Evolutionary conservation across 257 asterid genomes (phyloP).

Genomic region (Capsicum baccatum): DNA sequence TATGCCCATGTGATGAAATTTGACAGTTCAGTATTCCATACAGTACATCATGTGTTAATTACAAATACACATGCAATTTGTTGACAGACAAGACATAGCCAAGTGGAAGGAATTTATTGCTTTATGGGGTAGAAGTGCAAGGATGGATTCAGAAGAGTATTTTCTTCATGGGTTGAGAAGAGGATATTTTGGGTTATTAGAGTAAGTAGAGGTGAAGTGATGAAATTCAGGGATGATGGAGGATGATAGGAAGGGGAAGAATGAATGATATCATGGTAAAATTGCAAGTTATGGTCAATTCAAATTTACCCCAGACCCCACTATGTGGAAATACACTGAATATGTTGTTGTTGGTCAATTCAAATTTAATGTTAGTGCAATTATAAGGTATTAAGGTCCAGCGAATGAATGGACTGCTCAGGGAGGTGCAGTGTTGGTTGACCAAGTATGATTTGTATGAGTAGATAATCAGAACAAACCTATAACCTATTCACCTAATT

Average conservation of each 20-base stretch:
- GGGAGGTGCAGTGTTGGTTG: background rate
- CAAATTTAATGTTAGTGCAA: background rate
- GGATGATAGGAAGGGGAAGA: background rate
- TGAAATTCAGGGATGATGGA: background rate
- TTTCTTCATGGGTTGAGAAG: slow-evolving; percentile 4
- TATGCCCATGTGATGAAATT: background rate
- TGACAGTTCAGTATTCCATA: background rate
- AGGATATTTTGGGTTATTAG: background rate
- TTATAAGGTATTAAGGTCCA: background rate
- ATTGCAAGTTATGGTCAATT: background rate
- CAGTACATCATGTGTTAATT: slow-evolving; percentile 20
- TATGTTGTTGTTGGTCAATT: background rate
- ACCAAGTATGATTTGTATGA: background rate
- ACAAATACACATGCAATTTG: background rate
- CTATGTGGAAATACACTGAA: no score
- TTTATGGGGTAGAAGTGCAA: background rate
- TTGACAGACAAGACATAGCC: no score
- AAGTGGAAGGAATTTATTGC: background rate
- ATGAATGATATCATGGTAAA: background rate
- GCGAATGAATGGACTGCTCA: background rate
- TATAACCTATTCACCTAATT: background rate
- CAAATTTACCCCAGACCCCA: background rate
- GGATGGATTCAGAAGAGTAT: background rate
- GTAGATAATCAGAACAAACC: background rate
- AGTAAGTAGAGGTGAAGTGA: background rate